These are phyloP conservation scores for Angomonas deanei DNA, from an alignment of 208 protist species.

Conservation along the genomic window DNA sequence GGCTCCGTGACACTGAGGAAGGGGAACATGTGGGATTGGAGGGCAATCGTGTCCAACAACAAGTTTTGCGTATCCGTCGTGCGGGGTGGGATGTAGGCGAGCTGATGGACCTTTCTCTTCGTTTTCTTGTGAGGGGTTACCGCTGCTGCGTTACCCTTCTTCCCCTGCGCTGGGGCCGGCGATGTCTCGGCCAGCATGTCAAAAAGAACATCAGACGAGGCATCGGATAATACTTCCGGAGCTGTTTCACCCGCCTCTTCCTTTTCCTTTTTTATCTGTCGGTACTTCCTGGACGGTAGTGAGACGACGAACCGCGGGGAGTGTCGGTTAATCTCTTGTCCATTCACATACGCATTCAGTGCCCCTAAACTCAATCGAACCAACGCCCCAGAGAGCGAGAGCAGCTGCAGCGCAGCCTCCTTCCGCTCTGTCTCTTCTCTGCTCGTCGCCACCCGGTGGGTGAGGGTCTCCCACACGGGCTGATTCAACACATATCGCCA, in stretches of 20 bases:
- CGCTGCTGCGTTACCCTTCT: too few relatives aligned
- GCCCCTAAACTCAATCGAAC: slow-evolving; percentile 44
- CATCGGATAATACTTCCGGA: background rate
- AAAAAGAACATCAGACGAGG: slow-evolving; percentile 16
- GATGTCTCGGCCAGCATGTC: slow-evolving; percentile 18
- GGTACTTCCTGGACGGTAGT: slow-evolving; percentile 42
- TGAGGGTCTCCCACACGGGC: slow-evolving; percentile 43
- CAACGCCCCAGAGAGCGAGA: slow-evolving; percentile 8
- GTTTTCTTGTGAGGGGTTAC: too few relatives aligned
- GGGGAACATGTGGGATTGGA: slow-evolving; percentile 39
- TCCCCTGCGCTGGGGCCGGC: background rate
- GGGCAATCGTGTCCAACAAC: slow-evolving; percentile 49
- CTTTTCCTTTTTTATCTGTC: background rate
- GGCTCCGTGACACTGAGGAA: slow-evolving; percentile 21
- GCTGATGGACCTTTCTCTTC: background rate
- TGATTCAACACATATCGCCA: slow-evolving; percentile 55
- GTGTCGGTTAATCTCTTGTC: slow-evolving; percentile 30
- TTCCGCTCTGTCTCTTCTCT: slow-evolving; percentile 5
- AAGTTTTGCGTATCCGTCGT: slow-evolving; percentile 39
- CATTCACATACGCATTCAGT: slow-evolving; percentile 54
- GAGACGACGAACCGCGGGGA: slow-evolving; percentile 83
- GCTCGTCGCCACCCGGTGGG: slow-evolving; percentile 3
- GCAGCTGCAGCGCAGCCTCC: background rate
- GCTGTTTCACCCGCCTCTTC: background rate
- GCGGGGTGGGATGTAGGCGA: slow-evolving; percentile 58